A percentile compares a stretch with the other conserved stretches of the same genome.
These are phyloP conservation scores for Pseudogymnoascus sp. DNA, from an alignment of 2,329 filamentous ascomycete genomes.

Conservation along the genomic window DNA sequence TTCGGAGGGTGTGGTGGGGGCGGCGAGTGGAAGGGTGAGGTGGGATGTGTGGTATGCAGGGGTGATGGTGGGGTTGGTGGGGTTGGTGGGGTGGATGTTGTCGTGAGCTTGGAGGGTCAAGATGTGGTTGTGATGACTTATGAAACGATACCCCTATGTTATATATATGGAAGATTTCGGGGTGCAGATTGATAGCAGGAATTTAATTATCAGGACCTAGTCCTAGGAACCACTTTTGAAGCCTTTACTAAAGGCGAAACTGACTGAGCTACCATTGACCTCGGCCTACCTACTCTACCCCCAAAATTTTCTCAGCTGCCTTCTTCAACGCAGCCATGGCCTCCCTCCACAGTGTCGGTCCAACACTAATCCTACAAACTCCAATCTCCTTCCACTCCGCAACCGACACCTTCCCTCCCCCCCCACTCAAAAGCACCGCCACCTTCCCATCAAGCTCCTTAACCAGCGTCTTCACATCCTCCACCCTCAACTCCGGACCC, in stretches of 20 bases:
- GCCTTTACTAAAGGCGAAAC: not conserved
- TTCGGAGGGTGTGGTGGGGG: not conserved
- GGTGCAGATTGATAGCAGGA: not conserved
- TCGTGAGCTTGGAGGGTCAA: not conserved
- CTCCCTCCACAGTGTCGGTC: constrained; percentile 38
- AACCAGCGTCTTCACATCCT: constrained; percentile 41
- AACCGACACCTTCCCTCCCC: constrained; percentile 35
- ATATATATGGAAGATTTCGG: not conserved
- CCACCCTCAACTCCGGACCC: constrained; percentile 41
- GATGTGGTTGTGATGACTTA: not conserved
- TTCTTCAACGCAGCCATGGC: constrained; percentile 35
- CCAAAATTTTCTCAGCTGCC: constrained; percentile 28
- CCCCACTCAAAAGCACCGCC: constrained; percentile 38
- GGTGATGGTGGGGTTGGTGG: not conserved
- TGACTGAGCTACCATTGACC: not conserved
- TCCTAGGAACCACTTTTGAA: not conserved
- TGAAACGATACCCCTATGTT: not conserved
- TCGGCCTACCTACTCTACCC: not conserved
- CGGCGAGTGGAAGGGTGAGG: not conserved
- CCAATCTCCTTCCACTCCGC: constrained; percentile 41
- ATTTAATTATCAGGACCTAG: not conserved
- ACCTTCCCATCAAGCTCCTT: constrained; percentile 42
- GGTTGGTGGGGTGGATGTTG: not conserved
- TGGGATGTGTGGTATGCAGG: not conserved
- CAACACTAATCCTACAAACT: constrained; percentile 49